Evolutionary conservation across 345 rosid species (phyloP), one percentile per base, ranked within the genome.

Genomic region (Corchorus capsularis): DNA sequence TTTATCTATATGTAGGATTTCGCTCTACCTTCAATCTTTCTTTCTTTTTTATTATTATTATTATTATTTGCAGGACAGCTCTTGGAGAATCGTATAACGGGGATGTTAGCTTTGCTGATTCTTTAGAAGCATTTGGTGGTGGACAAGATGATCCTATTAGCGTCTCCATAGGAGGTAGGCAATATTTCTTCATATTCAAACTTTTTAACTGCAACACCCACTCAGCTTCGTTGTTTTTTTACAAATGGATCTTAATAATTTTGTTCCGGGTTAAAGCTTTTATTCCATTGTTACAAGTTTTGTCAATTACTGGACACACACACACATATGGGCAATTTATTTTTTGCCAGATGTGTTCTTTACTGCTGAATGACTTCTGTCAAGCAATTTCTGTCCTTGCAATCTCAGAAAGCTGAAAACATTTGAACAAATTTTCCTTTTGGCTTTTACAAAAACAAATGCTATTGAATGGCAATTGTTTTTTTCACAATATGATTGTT

Each of bases 91-190:
- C 94, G 15, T 87, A 86, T 70, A 74, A 50, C 72, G 98, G 90
- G 20, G 94, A 90, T 70, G 75, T 75, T 43, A 69, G 86, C 63
- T 90, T 94, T 72, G 97, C 89, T 47, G 93, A 90, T 81, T 84
- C 94, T 34, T 79, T 94, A 67, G 94, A 94, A 87, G 91, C 83
- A 82, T 92, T 92, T 88, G 97, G 95, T 57, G 97, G 92, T 74
- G 97, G 94, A 76, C 91, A 84, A 63, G 98, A 94, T 83, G 97
- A 94, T 82, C 94, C 94, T 41, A 81, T 90, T 71, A 89, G 97
- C 82, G 87, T 89, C 50, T 90, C 95, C 7, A 88, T 90, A 22
- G 98, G 98, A 94, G 97, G 97, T 92, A 80, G 83, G 80, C 3
- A 75, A 67, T 71, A 56, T 76, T 34, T 70, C 64, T 73, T 59